Evolutionary conservation across 139 green algal genomes (phyloP), one percentile per base, ranked within the genome.

Genomic region (Chlorella sp.): DNA sequence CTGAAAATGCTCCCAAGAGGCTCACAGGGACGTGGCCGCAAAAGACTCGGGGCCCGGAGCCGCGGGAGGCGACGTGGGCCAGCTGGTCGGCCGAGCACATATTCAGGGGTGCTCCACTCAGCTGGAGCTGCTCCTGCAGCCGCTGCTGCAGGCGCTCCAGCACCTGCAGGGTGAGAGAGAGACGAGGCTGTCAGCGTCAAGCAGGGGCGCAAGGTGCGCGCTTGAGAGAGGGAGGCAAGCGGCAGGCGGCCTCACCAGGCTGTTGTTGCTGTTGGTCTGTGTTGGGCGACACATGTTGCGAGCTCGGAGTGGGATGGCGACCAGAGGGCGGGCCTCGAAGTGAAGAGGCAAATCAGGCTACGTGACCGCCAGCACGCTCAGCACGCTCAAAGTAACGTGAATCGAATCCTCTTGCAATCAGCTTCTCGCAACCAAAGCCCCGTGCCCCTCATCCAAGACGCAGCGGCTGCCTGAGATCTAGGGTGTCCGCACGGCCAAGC

Each of bases 21-120:
- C 57, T 36, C 57, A 90, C 86, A 37, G 91, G 91, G 15, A 93
- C 91, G 37, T 93, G 91, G 34, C 91, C 91, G 30, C 88, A 92
- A n/a, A 93, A 93, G 30, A 93, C 28, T 39, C 91, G 88, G 34
- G 91, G 91, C 18, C 91, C 91, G 39, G n/a, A 69, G 69, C 85
- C 71, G 48, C 85, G 85, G 1, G 60, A 53, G 32, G 84, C 84
- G 15, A 69, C 32, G 48, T 85, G 81, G 32, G n/a, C 80, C 16
- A 86, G 53, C 30, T 69, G 18, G n/a, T 75, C 57, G 42, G 15
- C 73, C 9, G 40, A 30, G 42, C 79, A 85, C 81, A 86, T n/a
- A 19, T 28, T 71, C 11, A 71, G 64, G 11, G 53, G 53, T 18
- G 32, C 61, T 12, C 36, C 30, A 36, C 39, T 37, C 32, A 87